Percentiles rank a stretch among this genome's conserved stretches.
phyloP scores from a whole-genome alignment of 2,329 filamentous ascomycete species.

The Lizonia empirigonia region DNA sequence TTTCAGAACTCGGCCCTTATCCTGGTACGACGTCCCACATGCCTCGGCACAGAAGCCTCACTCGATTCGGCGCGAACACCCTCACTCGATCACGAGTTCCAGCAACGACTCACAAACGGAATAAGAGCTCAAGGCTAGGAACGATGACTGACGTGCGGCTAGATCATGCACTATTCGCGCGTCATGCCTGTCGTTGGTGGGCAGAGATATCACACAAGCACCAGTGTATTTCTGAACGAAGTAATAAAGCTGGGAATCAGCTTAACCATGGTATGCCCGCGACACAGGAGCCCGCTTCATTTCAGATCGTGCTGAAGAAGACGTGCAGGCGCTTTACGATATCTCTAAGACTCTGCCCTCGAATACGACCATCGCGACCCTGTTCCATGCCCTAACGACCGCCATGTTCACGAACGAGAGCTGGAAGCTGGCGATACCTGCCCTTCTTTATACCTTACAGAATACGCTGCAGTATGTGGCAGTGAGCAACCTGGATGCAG shows the following conservation, averaged over 20 bases:
- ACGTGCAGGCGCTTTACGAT: constrained; percentile 72
- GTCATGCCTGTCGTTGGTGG: constrained; percentile 86
- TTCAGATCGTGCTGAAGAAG: constrained; percentile 1
- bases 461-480: constrained; percentile 94
- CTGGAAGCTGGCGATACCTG: constrained; percentile 93
- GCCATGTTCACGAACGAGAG: constrained; percentile 87
- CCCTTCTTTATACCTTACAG: constrained; percentile 85
- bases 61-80: constrained; percentile 8
- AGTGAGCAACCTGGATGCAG: constrained; percentile 86
- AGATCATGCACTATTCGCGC: constrained; percentile 94
- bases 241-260: constrained; percentile 87
- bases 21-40: constrained; percentile 58
- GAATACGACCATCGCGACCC: constrained; percentile 76
- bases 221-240: constrained; percentile 92
- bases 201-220: constrained; percentile 90
- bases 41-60: constrained; percentile 3
- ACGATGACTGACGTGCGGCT: constrained; percentile 20
- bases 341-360: constrained; percentile 77
- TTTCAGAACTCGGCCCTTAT: constrained; percentile 82
- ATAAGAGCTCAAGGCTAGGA: neutral
- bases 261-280: constrained; percentile 67
- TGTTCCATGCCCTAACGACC: constrained; percentile 79
- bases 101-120: neutral
- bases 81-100: neutral
- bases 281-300: too few species aligned